Conservation (phyloP, 2,329 filamentous ascomycete species). For the Aspergillus sojae region DNA sequence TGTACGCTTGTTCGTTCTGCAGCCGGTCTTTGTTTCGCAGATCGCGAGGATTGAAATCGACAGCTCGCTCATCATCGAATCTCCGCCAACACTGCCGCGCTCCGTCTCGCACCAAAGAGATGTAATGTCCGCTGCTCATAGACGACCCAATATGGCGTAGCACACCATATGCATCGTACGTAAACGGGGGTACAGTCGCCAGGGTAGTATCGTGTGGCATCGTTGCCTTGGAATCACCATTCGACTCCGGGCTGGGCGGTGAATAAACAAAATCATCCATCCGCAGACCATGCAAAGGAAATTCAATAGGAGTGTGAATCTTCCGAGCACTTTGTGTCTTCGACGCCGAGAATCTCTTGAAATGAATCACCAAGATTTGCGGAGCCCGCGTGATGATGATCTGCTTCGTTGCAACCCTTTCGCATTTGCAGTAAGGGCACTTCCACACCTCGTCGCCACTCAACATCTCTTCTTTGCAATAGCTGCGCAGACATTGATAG, state of each 20-base stretch:
- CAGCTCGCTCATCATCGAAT: slow-evolving; percentile 61
- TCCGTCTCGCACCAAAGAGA: slow-evolving; percentile 66
- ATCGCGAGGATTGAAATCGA: slow-evolving; percentile 60
- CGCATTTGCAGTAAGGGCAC: slow-evolving; percentile 73
- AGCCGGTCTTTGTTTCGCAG: slow-evolving; percentile 53
- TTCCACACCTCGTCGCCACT: slow-evolving; percentile 69
- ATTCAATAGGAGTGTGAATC: slow-evolving; percentile 71
- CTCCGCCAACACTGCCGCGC: slow-evolving; percentile 61
- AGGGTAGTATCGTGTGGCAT: slow-evolving; percentile 59
- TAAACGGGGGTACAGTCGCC: slow-evolving; percentile 59
- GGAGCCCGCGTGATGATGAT: slow-evolving; percentile 78
- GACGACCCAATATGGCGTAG: slow-evolving; percentile 73
- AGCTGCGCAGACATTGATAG: slow-evolving; percentile 70
- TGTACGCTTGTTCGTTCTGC: slow-evolving; percentile 66
- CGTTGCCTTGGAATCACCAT: slow-evolving; percentile 43
- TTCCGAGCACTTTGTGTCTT: slow-evolving; percentile 64
- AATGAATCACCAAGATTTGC: slow-evolving; percentile 74
- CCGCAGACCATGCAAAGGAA: slow-evolving; percentile 72
- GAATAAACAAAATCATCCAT: slow-evolving; percentile 63
- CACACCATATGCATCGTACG: slow-evolving; percentile 85
- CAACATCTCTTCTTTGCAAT: slow-evolving; percentile 68
- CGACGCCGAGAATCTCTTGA: slow-evolving; percentile 69
- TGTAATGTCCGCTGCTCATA: slow-evolving; percentile 77
- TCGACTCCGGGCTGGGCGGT: slow-evolving; percentile 38
- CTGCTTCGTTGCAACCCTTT: slow-evolving; percentile 68